A percentile compares a stretch with the other conserved stretches of the same genome.
Evolutionary conservation across 495 filamentous ascomycete species (phyloP).

Genomic region (Pseudevernia furfuracea): DNA sequence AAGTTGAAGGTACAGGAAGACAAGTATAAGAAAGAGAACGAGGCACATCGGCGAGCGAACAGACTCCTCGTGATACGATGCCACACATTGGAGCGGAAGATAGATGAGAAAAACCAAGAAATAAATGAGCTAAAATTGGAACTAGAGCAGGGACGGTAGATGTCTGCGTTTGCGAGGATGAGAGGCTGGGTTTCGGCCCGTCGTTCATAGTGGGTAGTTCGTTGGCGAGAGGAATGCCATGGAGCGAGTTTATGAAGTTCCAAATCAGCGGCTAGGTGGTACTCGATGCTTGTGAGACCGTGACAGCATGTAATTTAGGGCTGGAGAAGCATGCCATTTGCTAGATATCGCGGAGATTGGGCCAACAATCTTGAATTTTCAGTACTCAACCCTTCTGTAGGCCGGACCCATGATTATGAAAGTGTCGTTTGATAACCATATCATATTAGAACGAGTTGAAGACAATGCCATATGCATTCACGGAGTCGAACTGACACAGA

Average conservation of each 20-base stretch:
- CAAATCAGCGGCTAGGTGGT: neutral
- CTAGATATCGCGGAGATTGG: neutral
- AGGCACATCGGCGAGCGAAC: neutral
- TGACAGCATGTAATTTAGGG: no score
- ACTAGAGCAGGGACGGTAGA: neutral
- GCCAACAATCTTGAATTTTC: neutral
- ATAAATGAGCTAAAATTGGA: neutral
- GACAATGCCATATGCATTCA: no score
- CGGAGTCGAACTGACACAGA: neutral
- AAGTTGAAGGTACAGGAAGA: neutral
- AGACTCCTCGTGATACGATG: neutral
- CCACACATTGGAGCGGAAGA: neutral
- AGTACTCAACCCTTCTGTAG: no score
- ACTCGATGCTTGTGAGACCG: neutral
- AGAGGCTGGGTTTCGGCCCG: neutral
- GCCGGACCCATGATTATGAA: no score
- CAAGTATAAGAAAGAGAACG: neutral
- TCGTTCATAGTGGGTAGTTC: neutral
- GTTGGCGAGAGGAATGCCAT: neutral
- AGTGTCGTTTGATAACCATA: no score
- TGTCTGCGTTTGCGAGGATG: neutral
- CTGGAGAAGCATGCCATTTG: no score
- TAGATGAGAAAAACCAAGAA: neutral
- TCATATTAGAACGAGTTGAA: no score
- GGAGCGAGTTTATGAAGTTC: neutral